Percentiles rank a stretch among this genome's conserved stretches.
phyloP scores from a whole-genome alignment of 192 early-diverging fungal species.

The Coemansia nantahalensis region DNA sequence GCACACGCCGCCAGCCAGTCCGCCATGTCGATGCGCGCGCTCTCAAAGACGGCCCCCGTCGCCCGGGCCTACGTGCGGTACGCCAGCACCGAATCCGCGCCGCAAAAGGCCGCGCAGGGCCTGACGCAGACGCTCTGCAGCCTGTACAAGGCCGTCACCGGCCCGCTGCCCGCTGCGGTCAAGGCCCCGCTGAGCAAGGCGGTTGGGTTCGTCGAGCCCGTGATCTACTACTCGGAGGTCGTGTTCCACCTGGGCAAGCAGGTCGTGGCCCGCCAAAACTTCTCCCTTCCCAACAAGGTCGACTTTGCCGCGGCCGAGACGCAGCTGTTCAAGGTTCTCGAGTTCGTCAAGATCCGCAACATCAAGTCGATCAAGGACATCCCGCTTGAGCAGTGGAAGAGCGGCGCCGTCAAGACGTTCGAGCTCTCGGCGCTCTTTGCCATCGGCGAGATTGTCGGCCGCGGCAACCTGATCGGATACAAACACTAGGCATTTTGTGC shows the following conservation, averaged over 20 bases:
- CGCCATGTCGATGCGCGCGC: slow-evolving; percentile 46
- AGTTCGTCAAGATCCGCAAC: slow-evolving; percentile 41
- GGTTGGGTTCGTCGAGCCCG: slow-evolving; percentile 37
- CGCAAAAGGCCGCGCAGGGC: slow-evolving; percentile 50
- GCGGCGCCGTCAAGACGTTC: slow-evolving; percentile 48
- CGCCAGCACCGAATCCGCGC: slow-evolving; percentile 48
- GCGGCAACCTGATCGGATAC: slow-evolving; percentile 49
- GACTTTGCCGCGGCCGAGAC: slow-evolving; percentile 47
- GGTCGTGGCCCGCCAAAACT: slow-evolving; percentile 40
- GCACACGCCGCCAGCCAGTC: neutral
- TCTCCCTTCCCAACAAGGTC: slow-evolving; percentile 42
- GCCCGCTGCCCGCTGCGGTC: slow-evolving; percentile 41
- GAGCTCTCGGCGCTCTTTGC: slow-evolving; percentile 51
- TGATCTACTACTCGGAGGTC: slow-evolving; percentile 51
- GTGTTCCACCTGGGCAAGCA: slow-evolving; percentile 48
- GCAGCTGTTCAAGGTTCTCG: slow-evolving; percentile 52
- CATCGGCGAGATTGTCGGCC: slow-evolving; percentile 45
- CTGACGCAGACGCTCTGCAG: slow-evolving; percentile 47
- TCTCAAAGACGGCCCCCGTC: slow-evolving; percentile 40
- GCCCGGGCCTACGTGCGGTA: slow-evolving; percentile 51
- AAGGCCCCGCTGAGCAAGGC: slow-evolving; percentile 46
- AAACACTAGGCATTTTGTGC: slow-evolving; percentile 22
- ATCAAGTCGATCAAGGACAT: slow-evolving; percentile 48
- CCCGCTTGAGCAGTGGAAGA: slow-evolving; percentile 44
- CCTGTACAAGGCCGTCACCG: slow-evolving; percentile 43